phyloP scores from a whole-genome alignment of 2,329 filamentous ascomycete genomes.

The Apiospora saccharicola region DNA sequence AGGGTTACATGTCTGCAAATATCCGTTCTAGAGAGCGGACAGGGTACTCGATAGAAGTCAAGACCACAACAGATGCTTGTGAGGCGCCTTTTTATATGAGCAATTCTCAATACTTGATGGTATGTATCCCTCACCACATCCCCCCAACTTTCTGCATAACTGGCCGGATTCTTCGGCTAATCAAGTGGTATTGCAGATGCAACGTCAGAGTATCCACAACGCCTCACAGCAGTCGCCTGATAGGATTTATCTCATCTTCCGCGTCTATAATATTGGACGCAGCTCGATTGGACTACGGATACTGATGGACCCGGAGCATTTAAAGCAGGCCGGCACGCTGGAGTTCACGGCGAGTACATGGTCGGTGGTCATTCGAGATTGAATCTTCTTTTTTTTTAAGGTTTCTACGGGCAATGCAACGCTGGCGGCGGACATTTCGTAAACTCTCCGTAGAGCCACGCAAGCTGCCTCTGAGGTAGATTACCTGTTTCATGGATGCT shows the following conservation, averaged over 20 bases:
- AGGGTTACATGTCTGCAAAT: constrained; percentile 45
- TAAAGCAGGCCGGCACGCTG: constrained; percentile 29
- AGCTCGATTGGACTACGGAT: constrained; percentile 43
- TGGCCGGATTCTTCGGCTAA: background rate
- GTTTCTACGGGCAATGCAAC: background rate
- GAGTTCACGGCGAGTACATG: background rate
- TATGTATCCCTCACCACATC: constrained; percentile 36
- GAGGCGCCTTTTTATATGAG: constrained; percentile 56
- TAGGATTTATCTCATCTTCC: constrained; percentile 49
- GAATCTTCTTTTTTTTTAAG: background rate
- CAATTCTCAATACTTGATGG: constrained; percentile 50
- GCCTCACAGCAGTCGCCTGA: constrained; percentile 25
- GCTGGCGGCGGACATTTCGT: background rate
- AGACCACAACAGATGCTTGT: constrained; percentile 50
- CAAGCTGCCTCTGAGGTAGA: background rate
- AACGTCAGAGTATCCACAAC: constrained; percentile 25
- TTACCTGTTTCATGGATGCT: too few species aligned
- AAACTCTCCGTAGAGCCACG: background rate
- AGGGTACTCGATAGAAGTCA: constrained; percentile 59
- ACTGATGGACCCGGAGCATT: constrained; percentile 48
- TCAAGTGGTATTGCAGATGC: constrained; percentile 35
- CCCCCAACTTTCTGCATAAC: constrained; percentile 19
- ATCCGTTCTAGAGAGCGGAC: constrained; percentile 34
- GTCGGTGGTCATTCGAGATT: constrained; percentile 5
- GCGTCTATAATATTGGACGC: constrained; percentile 48